phyloP scores from a whole-genome alignment of 768 basidiomycete genomes.

The Rhizopogon vulgaris region DNA sequence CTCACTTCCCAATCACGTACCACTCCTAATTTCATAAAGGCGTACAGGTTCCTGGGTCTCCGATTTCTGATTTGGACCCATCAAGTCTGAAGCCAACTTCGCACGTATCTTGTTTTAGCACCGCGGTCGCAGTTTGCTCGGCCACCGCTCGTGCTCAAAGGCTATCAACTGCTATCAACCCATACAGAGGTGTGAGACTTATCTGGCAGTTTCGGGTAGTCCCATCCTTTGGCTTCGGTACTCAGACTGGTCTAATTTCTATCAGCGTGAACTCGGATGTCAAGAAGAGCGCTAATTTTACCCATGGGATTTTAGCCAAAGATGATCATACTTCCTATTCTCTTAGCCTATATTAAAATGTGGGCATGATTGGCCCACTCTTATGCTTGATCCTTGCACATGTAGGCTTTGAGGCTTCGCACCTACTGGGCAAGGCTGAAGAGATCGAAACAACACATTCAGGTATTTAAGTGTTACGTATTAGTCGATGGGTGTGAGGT shows the following conservation, averaged over 20 bases:
- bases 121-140: constrained; percentile 6
- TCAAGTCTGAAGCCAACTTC: background rate
- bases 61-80: background rate
- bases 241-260: background rate
- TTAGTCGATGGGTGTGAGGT: background rate
- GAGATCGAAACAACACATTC: no score
- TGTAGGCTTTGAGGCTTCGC: background rate
- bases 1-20: no score
- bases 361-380: no score
- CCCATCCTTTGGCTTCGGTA: background rate
- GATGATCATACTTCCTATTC: background rate
- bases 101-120: constrained; percentile 4
- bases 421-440: background rate
- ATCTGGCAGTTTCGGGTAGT: background rate
- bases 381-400: no score
- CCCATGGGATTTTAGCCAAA: background rate
- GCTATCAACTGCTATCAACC: background rate
- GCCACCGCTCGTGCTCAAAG: constrained; percentile 1
- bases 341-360: no score
- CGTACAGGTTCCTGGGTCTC: background rate
- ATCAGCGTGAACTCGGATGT: background rate
- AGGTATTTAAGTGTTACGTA: background rate
- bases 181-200: constrained; percentile 2
- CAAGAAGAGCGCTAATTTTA: constrained; percentile 1
- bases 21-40: background rate